Percentiles rank a stretch among this genome's conserved stretches.
Evolutionary conservation across 345 rosid genomes (phyloP).

Genomic region (Acer campestre): DNA sequence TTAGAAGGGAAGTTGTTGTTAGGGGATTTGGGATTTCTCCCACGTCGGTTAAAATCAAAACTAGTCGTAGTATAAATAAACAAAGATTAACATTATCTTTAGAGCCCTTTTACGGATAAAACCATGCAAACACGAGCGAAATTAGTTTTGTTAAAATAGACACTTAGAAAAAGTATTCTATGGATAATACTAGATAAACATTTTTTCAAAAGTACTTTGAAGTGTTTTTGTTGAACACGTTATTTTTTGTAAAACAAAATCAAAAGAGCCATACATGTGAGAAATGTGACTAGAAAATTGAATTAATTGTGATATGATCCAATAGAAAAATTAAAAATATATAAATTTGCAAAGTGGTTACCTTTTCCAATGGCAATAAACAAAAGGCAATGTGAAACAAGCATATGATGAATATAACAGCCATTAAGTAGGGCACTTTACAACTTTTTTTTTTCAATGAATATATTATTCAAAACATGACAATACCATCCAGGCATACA

Average conservation of each 20-base stretch:
- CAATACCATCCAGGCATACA: background rate
- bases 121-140: too few species aligned
- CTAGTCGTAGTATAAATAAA: too few species aligned
- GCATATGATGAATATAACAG: constrained; percentile 13
- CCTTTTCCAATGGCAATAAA: background rate
- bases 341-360: background rate
- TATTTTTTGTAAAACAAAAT: background rate
- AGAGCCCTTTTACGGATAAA: too few species aligned
- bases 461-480: background rate
- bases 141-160: too few species aligned
- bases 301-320: background rate
- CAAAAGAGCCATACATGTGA: background rate
- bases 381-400: background rate
- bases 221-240: background rate
- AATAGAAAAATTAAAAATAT: background rate
- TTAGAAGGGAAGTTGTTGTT: background rate
- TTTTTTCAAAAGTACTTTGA: background rate
- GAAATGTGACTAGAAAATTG: background rate
- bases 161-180: too few species aligned
- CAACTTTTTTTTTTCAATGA: constrained; percentile 2
- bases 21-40: too few species aligned
- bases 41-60: too few species aligned
- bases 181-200: background rate
- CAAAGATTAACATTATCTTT: too few species aligned
- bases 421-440: background rate